These are phyloP conservation scores for Xylaria sp. DNA, from an alignment of 2,329 filamentous ascomycete genomes.

Conservation along the genomic window DNA sequence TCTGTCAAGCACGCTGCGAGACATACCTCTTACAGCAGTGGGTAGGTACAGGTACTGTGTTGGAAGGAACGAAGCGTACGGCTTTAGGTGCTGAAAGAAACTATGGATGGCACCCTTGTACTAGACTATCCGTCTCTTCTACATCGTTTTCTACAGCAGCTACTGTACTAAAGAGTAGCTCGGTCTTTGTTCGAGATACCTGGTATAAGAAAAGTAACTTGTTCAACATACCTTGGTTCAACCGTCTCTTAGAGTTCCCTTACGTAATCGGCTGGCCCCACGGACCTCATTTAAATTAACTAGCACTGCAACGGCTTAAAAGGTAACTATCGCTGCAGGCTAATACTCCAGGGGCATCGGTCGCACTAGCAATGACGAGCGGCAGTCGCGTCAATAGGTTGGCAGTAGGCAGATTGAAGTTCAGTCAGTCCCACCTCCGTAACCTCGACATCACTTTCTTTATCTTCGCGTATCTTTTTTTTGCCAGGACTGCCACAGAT, in stretches of 20 bases:
- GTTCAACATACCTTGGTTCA: too few relatives aligned
- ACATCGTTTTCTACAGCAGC: too few relatives aligned
- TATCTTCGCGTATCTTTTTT: constrained; percentile 2
- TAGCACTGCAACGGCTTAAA: background rate
- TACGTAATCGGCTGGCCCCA: background rate
- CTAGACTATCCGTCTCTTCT: too few relatives aligned
- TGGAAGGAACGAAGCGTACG: too few relatives aligned
- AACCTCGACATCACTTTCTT: constrained; percentile 14
- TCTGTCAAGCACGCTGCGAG: too few relatives aligned
- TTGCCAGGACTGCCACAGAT: background rate
- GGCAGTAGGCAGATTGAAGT: constrained; percentile 1
- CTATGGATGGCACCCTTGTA: too few relatives aligned
- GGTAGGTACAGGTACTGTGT: too few relatives aligned
- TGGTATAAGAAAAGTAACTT: too few relatives aligned
- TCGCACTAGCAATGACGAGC: constrained; percentile 23
- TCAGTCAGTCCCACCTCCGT: background rate
- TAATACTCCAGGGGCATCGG: background rate
- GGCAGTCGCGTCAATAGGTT: constrained; percentile 28
- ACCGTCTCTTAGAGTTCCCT: background rate
- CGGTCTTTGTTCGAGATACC: too few relatives aligned
- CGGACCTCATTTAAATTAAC: background rate
- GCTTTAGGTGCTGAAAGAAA: too few relatives aligned
- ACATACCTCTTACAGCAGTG: too few relatives aligned
- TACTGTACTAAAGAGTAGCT: too few relatives aligned
- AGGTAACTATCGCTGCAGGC: background rate